Percentiles rank a stretch among this genome's conserved stretches.
phyloP scores from a whole-genome alignment of 1,284 basidiomycete genomes.

The Cystobasidiaceae sp. region DNA sequence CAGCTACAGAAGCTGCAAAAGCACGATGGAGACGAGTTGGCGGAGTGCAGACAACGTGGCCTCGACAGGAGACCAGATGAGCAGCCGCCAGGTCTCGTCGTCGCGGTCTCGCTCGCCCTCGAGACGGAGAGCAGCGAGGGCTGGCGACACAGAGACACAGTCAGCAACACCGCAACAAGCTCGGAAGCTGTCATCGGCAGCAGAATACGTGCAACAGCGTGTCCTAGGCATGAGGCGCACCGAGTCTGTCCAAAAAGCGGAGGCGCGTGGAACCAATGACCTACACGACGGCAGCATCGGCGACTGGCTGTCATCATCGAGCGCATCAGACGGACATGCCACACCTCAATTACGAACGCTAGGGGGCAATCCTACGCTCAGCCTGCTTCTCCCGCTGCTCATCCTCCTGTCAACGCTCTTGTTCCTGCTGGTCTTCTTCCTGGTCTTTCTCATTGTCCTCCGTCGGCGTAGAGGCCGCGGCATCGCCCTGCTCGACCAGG shows the following conservation, averaged over 20 bases:
- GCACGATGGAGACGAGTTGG: too few species aligned
- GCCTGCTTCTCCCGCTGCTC: conserved; percentile 75
- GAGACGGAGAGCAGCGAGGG: neutral
- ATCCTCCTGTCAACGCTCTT: conserved; percentile 88
- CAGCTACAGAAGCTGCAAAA: too few species aligned
- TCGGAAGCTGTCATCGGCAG: too few species aligned
- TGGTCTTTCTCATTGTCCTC: conserved; percentile 77
- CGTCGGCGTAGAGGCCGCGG: conserved; percentile 70
- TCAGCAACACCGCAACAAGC: too few species aligned
- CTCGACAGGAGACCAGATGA: neutral
- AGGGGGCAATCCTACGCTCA: conserved; percentile 29
- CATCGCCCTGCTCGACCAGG: conserved; percentile 59
- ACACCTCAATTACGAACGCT: neutral
- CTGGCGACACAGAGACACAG: too few species aligned
- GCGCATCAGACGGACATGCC: neutral
- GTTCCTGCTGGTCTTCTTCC: conserved; percentile 82
- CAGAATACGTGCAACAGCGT: too few species aligned
- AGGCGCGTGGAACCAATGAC: neutral
- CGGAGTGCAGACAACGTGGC: too few species aligned
- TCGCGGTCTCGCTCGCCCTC: neutral
- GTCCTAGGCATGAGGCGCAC: neutral
- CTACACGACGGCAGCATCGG: neutral
- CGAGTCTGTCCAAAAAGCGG: neutral
- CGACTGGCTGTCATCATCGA: neutral
- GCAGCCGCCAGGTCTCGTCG: neutral